Evolutionary conservation across 352 stramenopile species (phyloP).

Genomic region (Phytophthora crassamura): DNA sequence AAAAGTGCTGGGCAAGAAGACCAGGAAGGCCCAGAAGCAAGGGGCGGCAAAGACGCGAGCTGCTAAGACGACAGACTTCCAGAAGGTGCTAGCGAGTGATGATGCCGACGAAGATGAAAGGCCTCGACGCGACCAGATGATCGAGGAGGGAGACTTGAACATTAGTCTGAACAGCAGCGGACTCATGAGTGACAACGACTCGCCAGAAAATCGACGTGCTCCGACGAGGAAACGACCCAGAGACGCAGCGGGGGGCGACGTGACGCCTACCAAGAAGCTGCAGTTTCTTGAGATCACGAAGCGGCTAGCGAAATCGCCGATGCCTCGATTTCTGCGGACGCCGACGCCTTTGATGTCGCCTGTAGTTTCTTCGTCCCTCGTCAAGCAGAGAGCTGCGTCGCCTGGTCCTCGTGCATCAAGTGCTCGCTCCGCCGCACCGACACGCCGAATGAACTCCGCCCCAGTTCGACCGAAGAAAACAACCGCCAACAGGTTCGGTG

Average conservation of each 20-base stretch:
- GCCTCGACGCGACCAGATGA: slow-evolving; percentile 21
- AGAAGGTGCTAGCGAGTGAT: slow-evolving; percentile 43
- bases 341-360: slow-evolving; percentile 43
- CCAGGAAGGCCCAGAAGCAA: slow-evolving; percentile 46
- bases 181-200: slow-evolving; percentile 36
- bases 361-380: slow-evolving; percentile 29
- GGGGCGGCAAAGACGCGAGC: slow-evolving; percentile 36
- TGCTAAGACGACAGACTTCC: slow-evolving; percentile 56
- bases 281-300: slow-evolving; percentile 55
- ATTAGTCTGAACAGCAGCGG: slow-evolving; percentile 49
- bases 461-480: slow-evolving; percentile 52
- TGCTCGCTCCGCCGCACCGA: slow-evolving; percentile 18
- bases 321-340: slow-evolving; percentile 45
- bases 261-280: slow-evolving; percentile 44
- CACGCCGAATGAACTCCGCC: slow-evolving; percentile 52
- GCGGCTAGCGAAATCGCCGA: slow-evolving; percentile 47
- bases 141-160: slow-evolving; percentile 40
- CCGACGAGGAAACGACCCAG: slow-evolving; percentile 38
- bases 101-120: slow-evolving; percentile 4
- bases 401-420: slow-evolving; percentile 21
- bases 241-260: slow-evolving; percentile 22
- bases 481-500: slow-evolving; percentile 43
- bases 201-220: slow-evolving; percentile 33
- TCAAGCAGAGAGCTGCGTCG: slow-evolving; percentile 33
- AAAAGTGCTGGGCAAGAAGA: slow-evolving; percentile 68